Base-by-base conservation (phyloP, 345 rosid species). In the Raphanus sativus region DNA sequence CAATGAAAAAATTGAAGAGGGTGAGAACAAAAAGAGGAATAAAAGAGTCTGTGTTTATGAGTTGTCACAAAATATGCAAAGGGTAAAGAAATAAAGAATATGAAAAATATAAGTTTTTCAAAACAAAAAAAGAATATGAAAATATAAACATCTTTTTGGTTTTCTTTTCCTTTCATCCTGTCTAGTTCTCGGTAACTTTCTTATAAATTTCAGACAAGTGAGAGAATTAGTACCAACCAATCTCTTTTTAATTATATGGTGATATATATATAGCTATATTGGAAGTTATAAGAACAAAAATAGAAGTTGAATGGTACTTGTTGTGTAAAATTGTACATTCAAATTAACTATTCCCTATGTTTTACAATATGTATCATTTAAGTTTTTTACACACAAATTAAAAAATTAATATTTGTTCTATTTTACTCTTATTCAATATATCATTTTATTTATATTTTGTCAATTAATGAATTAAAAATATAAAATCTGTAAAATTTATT, bases 111-210 rank as follows among this genome's bases (percentile, higher is more conserved):
- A 21, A 21, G 21, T 21, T 21, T 0, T 21, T 21, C 21, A 21
- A 64, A 59, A 61, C 17, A n/a, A n/a, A 48, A 1, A 69, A 65
- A 78, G 70, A 74, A 28, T 28, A 28, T 28, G 30, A 29, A 73
- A 48, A 36, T 67, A 50, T 62, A 34, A 34, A 16, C 10, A 38
- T 56, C 30, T 71, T 65, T 70, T 25, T 8, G 17, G 30, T 45
- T 71, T 72, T 58, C 60, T 21, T 59, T 71, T 58, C 60, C n/a
- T 59, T 71, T 71, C 70, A 34, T 54, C 25, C 32, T 64, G 48
- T 73, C 59, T 11, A 73, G 77, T 78, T n/a, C 61, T 73, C 5
- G 82, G 78, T 71, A 79, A 79, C 75, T 45, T 13, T n/a, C n/a
- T n/a, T n/a, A 62, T 54, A 36, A 52, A 21, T 38, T 79, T 55